phyloP scores from a whole-genome alignment of 352 stramenopile genomes.

The Phytophthora foliorum region DNA sequence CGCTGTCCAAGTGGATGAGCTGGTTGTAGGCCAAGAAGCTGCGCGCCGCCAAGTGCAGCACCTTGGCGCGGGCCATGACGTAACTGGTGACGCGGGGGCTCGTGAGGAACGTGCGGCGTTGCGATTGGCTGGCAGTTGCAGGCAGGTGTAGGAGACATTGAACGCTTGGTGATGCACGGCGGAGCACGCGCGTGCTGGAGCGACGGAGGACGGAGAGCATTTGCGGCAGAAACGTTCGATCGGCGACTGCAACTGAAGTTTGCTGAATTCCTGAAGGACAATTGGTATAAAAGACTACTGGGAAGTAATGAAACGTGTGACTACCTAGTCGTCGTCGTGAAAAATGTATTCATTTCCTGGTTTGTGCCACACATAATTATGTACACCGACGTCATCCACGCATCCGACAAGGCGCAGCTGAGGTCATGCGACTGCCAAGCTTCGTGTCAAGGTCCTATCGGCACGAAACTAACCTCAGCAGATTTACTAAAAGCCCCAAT shows the following conservation, averaged over 20 bases:
- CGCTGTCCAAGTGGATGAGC: conserved; percentile 44
- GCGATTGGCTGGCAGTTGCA: not conserved
- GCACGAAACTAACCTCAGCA: too few species aligned
- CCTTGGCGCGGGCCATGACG: conserved; percentile 47
- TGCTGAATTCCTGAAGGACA: conserved; percentile 21
- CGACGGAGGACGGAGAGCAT: conserved; percentile 26
- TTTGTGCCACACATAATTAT: too few species aligned
- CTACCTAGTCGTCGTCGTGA: too few species aligned
- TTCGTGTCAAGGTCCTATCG: too few species aligned
- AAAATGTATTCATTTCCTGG: too few species aligned
- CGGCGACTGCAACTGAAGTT: conserved; percentile 24
- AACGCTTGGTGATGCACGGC: not conserved
- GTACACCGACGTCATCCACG: too few species aligned
- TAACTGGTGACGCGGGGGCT: conserved; percentile 36
- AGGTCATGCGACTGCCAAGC: too few species aligned
- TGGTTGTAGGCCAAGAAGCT: conserved; percentile 49
- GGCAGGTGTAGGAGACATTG: not conserved
- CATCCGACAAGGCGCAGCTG: too few species aligned
- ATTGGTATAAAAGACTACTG: too few species aligned
- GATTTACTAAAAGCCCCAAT: too few species aligned
- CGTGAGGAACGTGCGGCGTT: conserved; percentile 28
- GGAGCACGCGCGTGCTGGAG: conserved; percentile 1
- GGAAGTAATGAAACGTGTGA: conserved; percentile 2
- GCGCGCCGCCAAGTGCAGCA: conserved; percentile 50
- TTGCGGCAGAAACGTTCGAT: not conserved